phyloP scores from a whole-genome alignment of 1,139 yeast genomes.

The Saccharomyces hybrid region DNA sequence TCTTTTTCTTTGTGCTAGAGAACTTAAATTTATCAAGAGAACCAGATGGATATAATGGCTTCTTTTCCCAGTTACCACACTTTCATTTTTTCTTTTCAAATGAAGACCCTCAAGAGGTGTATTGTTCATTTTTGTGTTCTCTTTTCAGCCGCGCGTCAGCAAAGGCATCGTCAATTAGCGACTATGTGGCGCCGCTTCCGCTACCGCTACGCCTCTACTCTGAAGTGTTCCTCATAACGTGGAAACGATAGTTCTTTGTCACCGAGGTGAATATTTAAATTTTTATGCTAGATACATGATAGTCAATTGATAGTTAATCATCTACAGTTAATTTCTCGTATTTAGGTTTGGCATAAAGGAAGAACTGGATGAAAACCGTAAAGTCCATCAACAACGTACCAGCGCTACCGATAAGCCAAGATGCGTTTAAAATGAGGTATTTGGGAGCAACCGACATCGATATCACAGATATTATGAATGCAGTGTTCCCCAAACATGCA shows the following conservation, averaged over 20 bases:
- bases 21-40: background rate
- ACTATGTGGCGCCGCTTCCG: background rate
- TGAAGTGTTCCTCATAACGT: background rate
- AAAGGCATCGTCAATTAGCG: background rate
- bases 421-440: constrained; percentile 70
- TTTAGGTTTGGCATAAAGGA: constrained; percentile 44
- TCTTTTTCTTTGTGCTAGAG: background rate
- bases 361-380: constrained; percentile 79
- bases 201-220: no score
- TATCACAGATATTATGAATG: constrained; percentile 79
- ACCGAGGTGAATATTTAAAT: no score
- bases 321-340: background rate
- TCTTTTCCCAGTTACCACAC: background rate
- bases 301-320: background rate
- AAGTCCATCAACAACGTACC: constrained; percentile 85
- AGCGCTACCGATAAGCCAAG: constrained; percentile 88
- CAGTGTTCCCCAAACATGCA: constrained; percentile 87
- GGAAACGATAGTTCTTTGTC: no score
- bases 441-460: constrained; percentile 63
- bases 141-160: background rate
- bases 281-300: no score
- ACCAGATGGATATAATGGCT: background rate
- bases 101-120: background rate
- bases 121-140: background rate
- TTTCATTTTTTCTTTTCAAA: background rate